phyloP scores from a whole-genome alignment of 805 yeast species.

The Barnettozyma californica region DNA sequence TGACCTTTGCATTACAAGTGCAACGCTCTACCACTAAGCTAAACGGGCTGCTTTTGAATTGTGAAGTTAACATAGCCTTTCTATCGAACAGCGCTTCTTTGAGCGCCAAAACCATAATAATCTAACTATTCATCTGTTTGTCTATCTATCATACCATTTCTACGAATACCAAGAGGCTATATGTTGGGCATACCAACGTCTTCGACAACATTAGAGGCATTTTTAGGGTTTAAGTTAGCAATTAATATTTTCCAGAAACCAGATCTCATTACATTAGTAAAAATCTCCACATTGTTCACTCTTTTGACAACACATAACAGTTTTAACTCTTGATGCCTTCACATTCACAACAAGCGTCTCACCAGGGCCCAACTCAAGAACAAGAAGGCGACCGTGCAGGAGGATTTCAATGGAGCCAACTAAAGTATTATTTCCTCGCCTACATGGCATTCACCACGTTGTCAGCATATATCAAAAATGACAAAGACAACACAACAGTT shows the following conservation, averaged over 20 bases:
- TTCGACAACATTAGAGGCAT: no score
- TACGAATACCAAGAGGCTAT: no score
- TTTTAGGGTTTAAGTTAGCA: no score
- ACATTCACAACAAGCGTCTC: not conserved
- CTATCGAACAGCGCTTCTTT: no score
- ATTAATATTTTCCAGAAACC: not conserved
- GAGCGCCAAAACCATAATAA: no score
- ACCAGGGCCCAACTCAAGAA: not conserved
- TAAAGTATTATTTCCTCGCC: slow-evolving; percentile 11
- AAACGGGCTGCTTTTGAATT: slow-evolving; percentile 57
- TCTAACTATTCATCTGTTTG: no score
- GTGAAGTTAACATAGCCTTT: no score
- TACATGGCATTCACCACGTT: slow-evolving; percentile 11
- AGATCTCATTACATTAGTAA: not conserved
- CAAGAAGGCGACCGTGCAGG: not conserved
- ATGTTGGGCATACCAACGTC: no score
- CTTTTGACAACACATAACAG: not conserved
- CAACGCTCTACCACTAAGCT: slow-evolving; percentile 99
- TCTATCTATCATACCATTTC: no score
- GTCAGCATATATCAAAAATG: slow-evolving; percentile 3
- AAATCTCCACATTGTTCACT: not conserved
- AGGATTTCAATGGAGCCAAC: not conserved
- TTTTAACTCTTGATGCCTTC: not conserved
- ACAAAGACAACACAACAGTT: not conserved
- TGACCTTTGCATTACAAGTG: slow-evolving; percentile 98